These are phyloP conservation scores for Santalum album DNA, from an alignment of 164 flowering plant species.

Conservation along the genomic window DNA sequence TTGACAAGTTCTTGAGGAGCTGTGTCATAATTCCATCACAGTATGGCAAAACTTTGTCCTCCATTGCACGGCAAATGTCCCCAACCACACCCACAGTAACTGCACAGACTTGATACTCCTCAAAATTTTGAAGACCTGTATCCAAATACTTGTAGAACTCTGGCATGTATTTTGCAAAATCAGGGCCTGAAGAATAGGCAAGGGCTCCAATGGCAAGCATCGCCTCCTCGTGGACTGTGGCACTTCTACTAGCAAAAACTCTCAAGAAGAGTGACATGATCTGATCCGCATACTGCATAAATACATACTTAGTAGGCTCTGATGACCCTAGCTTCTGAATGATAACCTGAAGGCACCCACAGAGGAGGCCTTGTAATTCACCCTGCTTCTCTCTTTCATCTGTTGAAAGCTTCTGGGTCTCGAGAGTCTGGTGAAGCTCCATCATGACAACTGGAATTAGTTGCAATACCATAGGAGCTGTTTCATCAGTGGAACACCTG, in stretches of 20 bases:
- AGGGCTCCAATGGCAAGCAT: conserved; percentile 67
- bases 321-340: conserved; percentile 49
- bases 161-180: conserved; percentile 46
- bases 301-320: conserved; percentile 33
- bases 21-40: conserved; percentile 63
- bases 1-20: conserved; percentile 53
- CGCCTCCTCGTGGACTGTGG: conserved; percentile 61
- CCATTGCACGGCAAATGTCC: conserved; percentile 53
- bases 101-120: conserved; percentile 63
- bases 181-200: conserved; percentile 43
- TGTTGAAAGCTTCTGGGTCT: conserved; percentile 35
- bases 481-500: conserved; percentile 55
- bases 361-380: conserved; percentile 57
- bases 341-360: conserved; percentile 56
- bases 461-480: conserved; percentile 41
- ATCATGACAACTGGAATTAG: conserved; percentile 44
- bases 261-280: conserved; percentile 51
- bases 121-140: conserved; percentile 64
- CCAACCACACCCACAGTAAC: conserved; percentile 59
- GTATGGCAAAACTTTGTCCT: conserved; percentile 47
- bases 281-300: conserved; percentile 54
- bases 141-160: conserved; percentile 51
- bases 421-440: conserved; percentile 53
- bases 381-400: conserved; percentile 48
- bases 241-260: conserved; percentile 48